Percentiles rank a stretch among this genome's conserved stretches.
phyloP scores from a whole-genome alignment of 1,139 yeast genomes.

The Debaryomycetaceae sp. region DNA sequence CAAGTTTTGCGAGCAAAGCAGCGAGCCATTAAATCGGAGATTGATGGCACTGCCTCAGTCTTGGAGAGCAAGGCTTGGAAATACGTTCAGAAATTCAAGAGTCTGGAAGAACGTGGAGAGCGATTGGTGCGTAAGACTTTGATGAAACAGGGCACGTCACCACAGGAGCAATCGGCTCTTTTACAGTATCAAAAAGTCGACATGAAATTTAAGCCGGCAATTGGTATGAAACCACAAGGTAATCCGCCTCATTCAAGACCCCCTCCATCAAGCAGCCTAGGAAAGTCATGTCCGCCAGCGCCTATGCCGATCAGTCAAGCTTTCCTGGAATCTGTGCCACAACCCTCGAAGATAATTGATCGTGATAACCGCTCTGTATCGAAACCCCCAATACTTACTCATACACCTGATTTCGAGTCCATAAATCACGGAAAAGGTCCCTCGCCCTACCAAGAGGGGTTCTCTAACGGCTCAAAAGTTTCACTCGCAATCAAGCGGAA shows the following conservation, averaged over 20 bases:
- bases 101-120: slow-evolving; percentile 32
- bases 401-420: slow-evolving; percentile 4
- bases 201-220: too few relatives aligned
- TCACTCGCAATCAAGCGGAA: slow-evolving; percentile 13
- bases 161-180: slow-evolving; percentile 10
- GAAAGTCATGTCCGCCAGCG: too few relatives aligned
- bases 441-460: slow-evolving; percentile 27
- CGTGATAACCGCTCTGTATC: too few relatives aligned
- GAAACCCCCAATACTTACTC: background rate
- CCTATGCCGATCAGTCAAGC: too few relatives aligned
- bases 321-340: too few relatives aligned
- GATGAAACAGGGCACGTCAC: slow-evolving; percentile 13
- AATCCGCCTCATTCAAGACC: too few relatives aligned
- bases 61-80: slow-evolving; percentile 40
- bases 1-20: slow-evolving; percentile 26
- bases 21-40: slow-evolving; percentile 26
- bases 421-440: slow-evolving; percentile 18
- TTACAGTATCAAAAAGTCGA: slow-evolving; percentile 18
- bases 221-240: too few relatives aligned
- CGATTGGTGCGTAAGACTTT: too few relatives aligned
- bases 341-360: too few relatives aligned
- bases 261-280: too few relatives aligned
- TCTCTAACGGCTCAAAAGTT: slow-evolving; percentile 20
- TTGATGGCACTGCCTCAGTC: slow-evolving; percentile 41
- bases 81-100: slow-evolving; percentile 29